Base-by-base conservation (phyloP, 2,329 filamentous ascomycete species). In the Calonectria naviculata region DNA sequence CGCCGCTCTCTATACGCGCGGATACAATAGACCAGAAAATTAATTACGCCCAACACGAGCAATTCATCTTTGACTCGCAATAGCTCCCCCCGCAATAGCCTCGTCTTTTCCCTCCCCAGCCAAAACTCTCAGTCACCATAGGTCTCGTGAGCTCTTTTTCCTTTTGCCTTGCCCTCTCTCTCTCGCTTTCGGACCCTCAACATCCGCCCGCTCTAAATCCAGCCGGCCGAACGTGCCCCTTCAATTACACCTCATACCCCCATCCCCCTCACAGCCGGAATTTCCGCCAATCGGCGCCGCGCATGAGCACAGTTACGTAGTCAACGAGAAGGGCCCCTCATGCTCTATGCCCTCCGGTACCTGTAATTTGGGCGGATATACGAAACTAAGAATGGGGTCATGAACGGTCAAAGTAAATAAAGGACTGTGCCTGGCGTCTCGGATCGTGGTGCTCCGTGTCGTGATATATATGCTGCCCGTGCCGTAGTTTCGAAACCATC, bases 281-380 rank as follows among this genome's bases (percentile, higher is more conserved):
- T 34, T 70, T 62, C 70, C 70, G 70, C 70, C 70, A 72, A 72
- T 72, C 67, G 31, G 62, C 36, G 38, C 46, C 42, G 61, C 26
- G 38, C 65, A 41, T 36, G 34, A 38, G 34, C 65, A 34, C 41
- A 58, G 52, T 26, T 10, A 34, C 8, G 26, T 26, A 31, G 21
- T 52, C 46, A 15, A 15, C 56, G n/a, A 60, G 26, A 47, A 47
- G 42, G 54, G 34, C 36, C 47, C n/a, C 49, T n/a, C 36, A 21
- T 38, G 31, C 19, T 52, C 28, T 29, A 24, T 52, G 21, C 29
- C 42, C 60, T 28, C 52, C 41, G 64, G 26, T 5, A 13, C 21
- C 29, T 36, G 64, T 66, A 66, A 66, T 60, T 66, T 66, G 64
- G 38, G 64, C 64, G 64, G 34, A 38, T 66, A 58, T 66, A 66